phyloP scores from a whole-genome alignment of 2,329 filamentous ascomycete species.

The Plectosphaerella plurivora region DNA sequence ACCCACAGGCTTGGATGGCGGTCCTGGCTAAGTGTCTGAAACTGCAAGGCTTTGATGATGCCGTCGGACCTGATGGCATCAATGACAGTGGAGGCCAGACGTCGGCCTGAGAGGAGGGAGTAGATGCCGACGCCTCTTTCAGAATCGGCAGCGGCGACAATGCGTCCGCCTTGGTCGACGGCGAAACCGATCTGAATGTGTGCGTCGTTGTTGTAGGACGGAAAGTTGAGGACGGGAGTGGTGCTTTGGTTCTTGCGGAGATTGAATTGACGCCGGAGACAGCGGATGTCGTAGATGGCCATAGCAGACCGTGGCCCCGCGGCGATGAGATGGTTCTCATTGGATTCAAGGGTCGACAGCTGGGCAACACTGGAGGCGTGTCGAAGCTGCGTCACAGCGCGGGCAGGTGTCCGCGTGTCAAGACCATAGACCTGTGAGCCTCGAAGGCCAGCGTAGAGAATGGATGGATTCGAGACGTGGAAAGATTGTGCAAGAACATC shows the following conservation, averaged over 20 bases:
- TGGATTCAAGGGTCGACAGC: slow-evolving; percentile 38
- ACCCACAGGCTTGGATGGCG: slow-evolving; percentile 41
- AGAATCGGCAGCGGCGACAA: slow-evolving; percentile 51
- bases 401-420: slow-evolving; percentile 35
- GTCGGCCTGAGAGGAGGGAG: slow-evolving; percentile 40
- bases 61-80: slow-evolving; percentile 14
- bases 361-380: slow-evolving; percentile 42
- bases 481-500: slow-evolving; percentile 49
- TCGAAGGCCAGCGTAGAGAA: slow-evolving; percentile 49
- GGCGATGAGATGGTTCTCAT: slow-evolving; percentile 44
- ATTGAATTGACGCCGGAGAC: slow-evolving; percentile 11
- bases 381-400: slow-evolving; percentile 24
- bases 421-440: slow-evolving; percentile 38
- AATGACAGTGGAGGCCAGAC: slow-evolving; percentile 23
- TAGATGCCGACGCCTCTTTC: slow-evolving; percentile 44
- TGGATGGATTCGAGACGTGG: slow-evolving; percentile 31
- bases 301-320: slow-evolving; percentile 46
- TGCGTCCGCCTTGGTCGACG: slow-evolving; percentile 37
- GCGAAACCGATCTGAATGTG: slow-evolving; percentile 48
- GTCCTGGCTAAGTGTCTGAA: slow-evolving; percentile 40
- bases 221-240: slow-evolving; percentile 41
- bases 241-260: background rate
- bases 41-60: slow-evolving; percentile 39
- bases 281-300: slow-evolving; percentile 54
- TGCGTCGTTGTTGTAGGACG: slow-evolving; percentile 44